Evolutionary conservation across 495 filamentous ascomycete genomes (phyloP), one percentile per base, ranked within the genome.

Genomic region (Talaromyces borbonicus): DNA sequence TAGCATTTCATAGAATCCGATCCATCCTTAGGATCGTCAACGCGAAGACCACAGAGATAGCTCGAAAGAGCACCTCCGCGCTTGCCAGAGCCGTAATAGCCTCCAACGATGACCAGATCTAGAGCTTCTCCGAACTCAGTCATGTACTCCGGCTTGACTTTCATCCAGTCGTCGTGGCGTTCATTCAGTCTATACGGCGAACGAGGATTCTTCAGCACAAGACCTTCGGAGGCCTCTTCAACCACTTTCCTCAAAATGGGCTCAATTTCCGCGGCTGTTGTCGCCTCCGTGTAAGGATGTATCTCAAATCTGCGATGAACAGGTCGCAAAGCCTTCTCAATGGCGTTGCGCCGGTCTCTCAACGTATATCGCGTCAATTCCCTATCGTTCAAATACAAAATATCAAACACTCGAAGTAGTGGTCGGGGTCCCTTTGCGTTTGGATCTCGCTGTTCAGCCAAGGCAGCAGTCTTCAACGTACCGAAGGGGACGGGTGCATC

Each of bases 111-210:
- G 14, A 95, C 67, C 41, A 87, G 81, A 57, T 98, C 92, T 8
- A 98, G 77, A 5, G 82, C 85, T 63, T 98, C 92, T 46, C 92
- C 92, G 57, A 90, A 96, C 51, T 95, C 92, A 19, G 80, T 81
- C 92, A 98, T 96, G 64, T 98, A 98, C 49, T 98, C 92, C 4
- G 92, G 92, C 59, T 98, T 98, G 15, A 98, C 89, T 60, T 98
- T 98, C 71, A 97, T 86, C 92, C 92, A 98, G 67, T 94, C 84
- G 55, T 96, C 87, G 56, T 92, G 92, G 23, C 92, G 85, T 51
- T 88, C 84, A 60, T 95, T 95, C 24, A 95, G 69, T 20, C 80
- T 77, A 58, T 98, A 98, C 39, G 76, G 67, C 2, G 88, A 92
- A 9, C 84, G 73, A 4, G 92, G 92, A 55, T 95, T 97, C 66